Percentiles rank a stretch among this genome's conserved stretches.
These are phyloP conservation scores for Magnusiomyces ingens DNA, from an alignment of 1,139 yeast genomes.

Conservation along the genomic window DNA sequence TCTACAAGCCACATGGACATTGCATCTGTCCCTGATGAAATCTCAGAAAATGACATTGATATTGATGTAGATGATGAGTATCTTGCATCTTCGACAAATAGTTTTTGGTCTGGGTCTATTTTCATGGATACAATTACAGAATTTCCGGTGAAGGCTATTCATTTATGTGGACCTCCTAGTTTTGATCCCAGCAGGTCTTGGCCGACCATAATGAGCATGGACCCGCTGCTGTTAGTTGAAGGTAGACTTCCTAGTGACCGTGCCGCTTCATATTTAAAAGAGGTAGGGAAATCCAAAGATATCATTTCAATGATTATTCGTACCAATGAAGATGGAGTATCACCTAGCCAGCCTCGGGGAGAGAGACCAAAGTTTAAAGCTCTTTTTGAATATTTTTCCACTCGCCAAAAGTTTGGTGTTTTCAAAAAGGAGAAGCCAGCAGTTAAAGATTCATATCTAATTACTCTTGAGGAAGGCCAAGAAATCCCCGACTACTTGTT, in stretches of 20 bases:
- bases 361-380: conserved; percentile 34
- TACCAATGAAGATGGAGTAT: conserved; percentile 19
- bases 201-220: conserved; percentile 31
- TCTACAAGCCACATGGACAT: conserved; percentile 9
- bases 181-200: conserved; percentile 23
- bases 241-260: conserved; percentile 52
- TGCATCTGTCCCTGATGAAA: conserved; percentile 6
- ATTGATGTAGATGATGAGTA: conserved; percentile 4
- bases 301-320: conserved; percentile 40
- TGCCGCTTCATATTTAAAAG: conserved; percentile 53
- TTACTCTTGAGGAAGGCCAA: conserved; percentile 37
- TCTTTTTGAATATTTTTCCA: conserved; percentile 47
- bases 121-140: conserved; percentile 50
- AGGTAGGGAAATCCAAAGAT: conserved; percentile 44
- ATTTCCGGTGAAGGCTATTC: conserved; percentile 42
- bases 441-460: conserved; percentile 61
- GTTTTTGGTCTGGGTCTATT: conserved; percentile 53
- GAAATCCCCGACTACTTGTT: conserved; percentile 24
- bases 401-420: conserved; percentile 55
- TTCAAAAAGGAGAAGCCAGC: conserved; percentile 43
- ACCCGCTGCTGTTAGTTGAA: conserved; percentile 43
- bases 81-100: background rate
- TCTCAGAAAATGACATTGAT: background rate
- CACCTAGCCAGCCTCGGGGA: background rate
- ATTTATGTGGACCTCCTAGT: conserved; percentile 37